Conservation (phyloP, 805 yeast genomes). For the Tetrapisispora iriomotensis region DNA sequence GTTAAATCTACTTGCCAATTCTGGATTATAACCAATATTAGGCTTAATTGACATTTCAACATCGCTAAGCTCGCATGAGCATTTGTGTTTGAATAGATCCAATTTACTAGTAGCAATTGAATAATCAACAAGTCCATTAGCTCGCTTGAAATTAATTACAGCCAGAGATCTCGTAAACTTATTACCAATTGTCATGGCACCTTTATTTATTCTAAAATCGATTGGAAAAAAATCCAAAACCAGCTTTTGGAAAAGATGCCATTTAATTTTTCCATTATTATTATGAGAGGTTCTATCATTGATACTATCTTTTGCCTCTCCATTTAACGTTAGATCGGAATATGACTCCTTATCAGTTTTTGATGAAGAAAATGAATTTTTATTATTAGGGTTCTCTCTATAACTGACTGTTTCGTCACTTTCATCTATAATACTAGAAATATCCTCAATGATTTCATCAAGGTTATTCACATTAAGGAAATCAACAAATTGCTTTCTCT, state of each 20-base stretch:
- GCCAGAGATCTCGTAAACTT: conserved; percentile 62
- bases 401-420: conserved; percentile 8
- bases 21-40: conserved; percentile 52
- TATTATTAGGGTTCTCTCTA: not conserved
- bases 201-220: conserved; percentile 46
- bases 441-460: conserved; percentile 5
- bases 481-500: conserved; percentile 13
- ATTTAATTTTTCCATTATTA: conserved; percentile 1
- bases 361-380: not conserved
- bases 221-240: conserved; percentile 48
- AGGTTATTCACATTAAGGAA: conserved; percentile 12
- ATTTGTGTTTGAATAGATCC: conserved; percentile 47
- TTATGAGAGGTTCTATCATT: conserved; percentile 14
- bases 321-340: not conserved
- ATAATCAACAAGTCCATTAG: conserved; percentile 51
- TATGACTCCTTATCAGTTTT: not conserved
- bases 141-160: conserved; percentile 48
- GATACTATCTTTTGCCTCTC: conserved; percentile 2
- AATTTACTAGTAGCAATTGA: conserved; percentile 36
- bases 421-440: conserved; percentile 7
- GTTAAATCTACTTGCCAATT: conserved; percentile 17
- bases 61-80: conserved; percentile 38
- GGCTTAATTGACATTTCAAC: conserved; percentile 57
- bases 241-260: conserved; percentile 5
- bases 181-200: conserved; percentile 76